These are phyloP conservation scores for Nakaseomyces sp. DNA, from an alignment of 1,139 yeast genomes.

Conservation along the genomic window DNA sequence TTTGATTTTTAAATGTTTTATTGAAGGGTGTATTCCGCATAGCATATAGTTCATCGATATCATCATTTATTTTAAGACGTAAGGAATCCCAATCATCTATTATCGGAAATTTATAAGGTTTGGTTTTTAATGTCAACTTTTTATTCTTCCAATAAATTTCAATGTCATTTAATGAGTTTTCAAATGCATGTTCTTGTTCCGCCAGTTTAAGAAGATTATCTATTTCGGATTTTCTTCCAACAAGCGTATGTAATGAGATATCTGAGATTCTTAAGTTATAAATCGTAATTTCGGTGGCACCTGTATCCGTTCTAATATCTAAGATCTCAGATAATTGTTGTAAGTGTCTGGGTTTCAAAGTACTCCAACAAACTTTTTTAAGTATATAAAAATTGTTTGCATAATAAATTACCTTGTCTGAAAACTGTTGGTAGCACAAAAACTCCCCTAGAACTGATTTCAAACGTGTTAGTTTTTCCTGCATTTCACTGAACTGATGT, in stretches of 20 bases:
- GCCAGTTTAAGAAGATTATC: slow-evolving; percentile 54
- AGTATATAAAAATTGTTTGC: slow-evolving; percentile 35
- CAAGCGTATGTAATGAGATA: slow-evolving; percentile 51
- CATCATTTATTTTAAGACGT: slow-evolving; percentile 52
- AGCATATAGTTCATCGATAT: slow-evolving; percentile 53
- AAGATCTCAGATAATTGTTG: slow-evolving; percentile 36
- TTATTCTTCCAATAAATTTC: slow-evolving; percentile 40
- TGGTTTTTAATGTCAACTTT: slow-evolving; percentile 36
- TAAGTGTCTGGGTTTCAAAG: slow-evolving; percentile 68
- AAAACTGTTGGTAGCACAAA: not conserved
- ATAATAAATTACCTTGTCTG: not conserved
- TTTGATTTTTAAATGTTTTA: slow-evolving; percentile 52
- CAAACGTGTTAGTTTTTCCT: not conserved
- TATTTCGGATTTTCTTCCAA: slow-evolving; percentile 39
- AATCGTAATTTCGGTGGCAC: not conserved
- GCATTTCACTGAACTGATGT: not conserved
- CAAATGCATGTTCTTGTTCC: slow-evolving; percentile 61
- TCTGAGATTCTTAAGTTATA: slow-evolving; percentile 38
- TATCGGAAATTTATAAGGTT: not conserved
- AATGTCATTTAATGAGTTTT: slow-evolving; percentile 45
- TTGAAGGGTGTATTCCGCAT: slow-evolving; percentile 68
- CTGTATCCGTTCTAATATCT: slow-evolving; percentile 13
- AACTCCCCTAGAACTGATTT: not conserved
- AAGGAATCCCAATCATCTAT: slow-evolving; percentile 55
- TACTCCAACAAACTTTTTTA: slow-evolving; percentile 41